Evolutionary conservation across 176 grass and related monocot genomes (phyloP).

Genomic region (Pontederia crassipes): DNA sequence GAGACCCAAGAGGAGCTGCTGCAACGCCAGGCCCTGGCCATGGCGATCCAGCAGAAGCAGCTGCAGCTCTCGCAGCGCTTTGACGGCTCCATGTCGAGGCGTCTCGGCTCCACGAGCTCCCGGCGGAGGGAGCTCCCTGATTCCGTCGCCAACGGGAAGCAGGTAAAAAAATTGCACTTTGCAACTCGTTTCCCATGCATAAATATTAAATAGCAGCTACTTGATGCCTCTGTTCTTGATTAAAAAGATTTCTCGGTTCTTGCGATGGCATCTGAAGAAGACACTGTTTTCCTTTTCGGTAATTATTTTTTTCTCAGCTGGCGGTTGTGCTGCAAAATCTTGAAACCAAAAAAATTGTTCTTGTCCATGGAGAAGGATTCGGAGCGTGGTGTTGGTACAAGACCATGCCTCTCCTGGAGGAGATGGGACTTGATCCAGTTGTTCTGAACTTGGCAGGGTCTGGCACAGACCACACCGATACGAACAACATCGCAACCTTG

Average conservation of each 20-base stretch:
- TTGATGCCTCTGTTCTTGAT: no score
- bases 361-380: slow-evolving; percentile 96
- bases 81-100: slow-evolving; percentile 10
- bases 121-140: slow-evolving; percentile 73
- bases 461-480: slow-evolving; percentile 74
- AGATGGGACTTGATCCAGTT: slow-evolving; percentile 68
- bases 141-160: slow-evolving; percentile 46
- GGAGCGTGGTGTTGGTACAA: slow-evolving; percentile 99
- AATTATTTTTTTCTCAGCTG: slow-evolving; percentile 31
- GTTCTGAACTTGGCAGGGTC: slow-evolving; percentile 80
- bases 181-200: no score
- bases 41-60: slow-evolving; percentile 86
- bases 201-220: no score
- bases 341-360: slow-evolving; percentile 88
- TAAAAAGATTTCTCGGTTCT: no score
- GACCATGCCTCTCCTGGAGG: slow-evolving; percentile 83
- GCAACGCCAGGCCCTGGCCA: slow-evolving; percentile 92
- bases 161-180: slow-evolving; percentile 17
- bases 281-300: neutral
- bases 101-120: slow-evolving; percentile 57
- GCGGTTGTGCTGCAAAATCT: slow-evolving; percentile 64
- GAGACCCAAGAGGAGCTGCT: slow-evolving; percentile 75
- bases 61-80: slow-evolving; percentile 45
- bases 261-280: no score
- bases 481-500: slow-evolving; percentile 71